Evolutionary conservation across 2,329 filamentous ascomycete genomes (phyloP).

Genomic region (Phyllosticta citriasiana): DNA sequence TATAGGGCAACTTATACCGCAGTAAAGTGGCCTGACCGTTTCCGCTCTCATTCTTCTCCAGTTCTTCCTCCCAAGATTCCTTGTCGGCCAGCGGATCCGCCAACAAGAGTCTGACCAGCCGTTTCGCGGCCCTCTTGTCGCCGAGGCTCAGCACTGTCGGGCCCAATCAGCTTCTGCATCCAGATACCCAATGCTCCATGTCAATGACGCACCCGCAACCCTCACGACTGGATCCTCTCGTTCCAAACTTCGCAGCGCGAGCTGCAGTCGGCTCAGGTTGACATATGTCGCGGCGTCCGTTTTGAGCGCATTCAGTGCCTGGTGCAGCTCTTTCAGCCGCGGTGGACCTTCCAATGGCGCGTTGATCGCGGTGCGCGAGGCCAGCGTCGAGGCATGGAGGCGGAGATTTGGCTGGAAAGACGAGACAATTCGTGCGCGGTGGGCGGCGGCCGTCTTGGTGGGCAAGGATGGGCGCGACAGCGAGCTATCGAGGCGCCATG

Average conservation of each 20-base stretch:
- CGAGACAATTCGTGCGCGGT: conserved; percentile 1
- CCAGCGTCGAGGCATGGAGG: conserved; percentile 32
- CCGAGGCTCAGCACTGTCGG: conserved; percentile 40
- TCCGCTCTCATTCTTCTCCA: conserved; percentile 22
- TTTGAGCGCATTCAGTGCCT: conserved; percentile 50
- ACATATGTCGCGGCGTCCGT: conserved; percentile 51
- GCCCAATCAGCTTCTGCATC: background rate
- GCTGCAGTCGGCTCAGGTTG: conserved; percentile 59
- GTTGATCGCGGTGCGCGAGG: conserved; percentile 45
- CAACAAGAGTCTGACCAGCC: conserved; percentile 53
- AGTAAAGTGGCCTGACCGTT: conserved; percentile 32
- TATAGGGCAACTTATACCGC: conserved; percentile 20
- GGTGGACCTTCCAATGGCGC: conserved; percentile 43
- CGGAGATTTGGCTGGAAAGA: conserved; percentile 13
- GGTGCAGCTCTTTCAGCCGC: conserved; percentile 47
- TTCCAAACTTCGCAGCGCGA: conserved; percentile 57
- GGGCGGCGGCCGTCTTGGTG: background rate
- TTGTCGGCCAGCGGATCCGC: conserved; percentile 36
- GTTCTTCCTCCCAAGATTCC: conserved; percentile 33
- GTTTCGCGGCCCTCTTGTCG: conserved; percentile 46
- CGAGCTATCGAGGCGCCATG: conserved; percentile 15
- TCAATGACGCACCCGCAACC: conserved; percentile 40
- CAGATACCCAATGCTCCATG: conserved; percentile 12
- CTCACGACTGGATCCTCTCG: conserved; percentile 43
- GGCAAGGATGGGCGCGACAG: background rate